Base-by-base conservation (phyloP, 441 rosid species). In the Breynia disticha region DNA sequence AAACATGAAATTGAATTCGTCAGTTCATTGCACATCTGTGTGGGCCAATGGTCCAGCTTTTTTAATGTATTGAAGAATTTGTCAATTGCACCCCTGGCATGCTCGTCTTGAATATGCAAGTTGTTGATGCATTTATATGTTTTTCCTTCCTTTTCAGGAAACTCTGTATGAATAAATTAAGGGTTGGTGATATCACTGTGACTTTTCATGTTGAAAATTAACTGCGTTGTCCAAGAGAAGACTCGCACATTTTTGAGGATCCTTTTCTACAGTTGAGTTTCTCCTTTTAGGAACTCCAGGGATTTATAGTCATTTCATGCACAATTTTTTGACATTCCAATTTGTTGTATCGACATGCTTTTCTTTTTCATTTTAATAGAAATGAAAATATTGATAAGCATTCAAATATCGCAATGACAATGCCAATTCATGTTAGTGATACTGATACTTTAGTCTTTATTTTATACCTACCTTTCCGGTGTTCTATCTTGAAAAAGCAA, bases 211-310 rank as follows among this genome's bases (percentile, higher is more conserved):
- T 22, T 55, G n/a, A 41, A 41, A 41, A 41, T 41, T 2, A 2
- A 59, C 65, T 48, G 13, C 64, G 56, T 65, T 57, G 41, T 69
- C 46, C 67, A 68, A 51, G 82, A 72, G 59, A 64, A 64, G 51
- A 70, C 63, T 58, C 52, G 52, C 66, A 62, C 78, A 50, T 65
- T 65, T 67, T 70, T 81, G 75, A 76, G 74, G 72, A 60, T 71
- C 67, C 67, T 62, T 63, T 59, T 64, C 58, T 70, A 76, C 86
- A 76, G 86, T 76, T 79, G 84, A 78, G 82, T 74, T 71, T 68
- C 79, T 76, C 64, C 75, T 67, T 71, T 59, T 79, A 63, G 77
- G 71, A 72, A 65, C 71, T 74, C 70, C 70, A 70, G 8, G 64
- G 51, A 60, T 67, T 52, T 54, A 47, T 65, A 63, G 54, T 72